These are phyloP conservation scores for Aspergillus biplanus DNA, from an alignment of 495 filamentous ascomycete genomes.

Conservation along the genomic window DNA sequence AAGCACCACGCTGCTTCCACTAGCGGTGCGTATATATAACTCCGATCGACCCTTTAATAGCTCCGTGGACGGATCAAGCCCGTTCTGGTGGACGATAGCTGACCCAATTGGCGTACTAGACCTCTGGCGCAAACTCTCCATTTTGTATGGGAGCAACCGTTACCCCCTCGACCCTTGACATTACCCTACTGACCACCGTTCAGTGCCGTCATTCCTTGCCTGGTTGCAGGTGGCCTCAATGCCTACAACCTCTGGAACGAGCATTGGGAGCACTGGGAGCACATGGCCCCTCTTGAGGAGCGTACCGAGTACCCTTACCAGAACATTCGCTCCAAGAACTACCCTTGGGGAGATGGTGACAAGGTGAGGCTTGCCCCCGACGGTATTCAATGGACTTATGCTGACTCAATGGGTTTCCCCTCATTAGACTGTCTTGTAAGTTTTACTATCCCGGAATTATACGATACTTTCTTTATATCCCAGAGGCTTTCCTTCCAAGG, in stretches of 20 bases:
- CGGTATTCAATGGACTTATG: not conserved
- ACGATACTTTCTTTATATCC: not conserved
- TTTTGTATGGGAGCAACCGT: constrained; percentile 66
- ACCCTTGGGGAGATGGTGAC: constrained; percentile 88
- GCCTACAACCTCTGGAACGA: constrained; percentile 88
- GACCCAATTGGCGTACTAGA: constrained; percentile 57
- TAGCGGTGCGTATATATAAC: constrained; percentile 60
- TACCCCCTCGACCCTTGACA: constrained; percentile 19
- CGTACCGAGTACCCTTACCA: constrained; percentile 88
- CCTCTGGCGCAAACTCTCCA: constrained; percentile 89
- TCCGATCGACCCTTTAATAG: constrained; percentile 5
- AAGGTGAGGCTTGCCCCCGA: constrained; percentile 61
- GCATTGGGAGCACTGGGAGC: constrained; percentile 94
- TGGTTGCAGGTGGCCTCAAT: constrained; percentile 73
- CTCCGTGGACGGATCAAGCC: not conserved
- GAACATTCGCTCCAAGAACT: constrained; percentile 92
- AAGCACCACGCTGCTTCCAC: constrained; percentile 84
- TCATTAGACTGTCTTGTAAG: constrained; percentile 68
- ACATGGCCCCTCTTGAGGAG: constrained; percentile 87
- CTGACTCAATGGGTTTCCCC: constrained; percentile 34
- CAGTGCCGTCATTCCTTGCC: constrained; percentile 69
- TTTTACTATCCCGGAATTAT: constrained; percentile 20
- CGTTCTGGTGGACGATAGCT: constrained; percentile 26
- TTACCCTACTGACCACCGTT: constrained; percentile 22
- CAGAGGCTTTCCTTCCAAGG: not conserved